These are phyloP conservation scores for Helichrysum umbraculigerum DNA, from an alignment of 129 eudicot genomes.

Conservation along the genomic window DNA sequence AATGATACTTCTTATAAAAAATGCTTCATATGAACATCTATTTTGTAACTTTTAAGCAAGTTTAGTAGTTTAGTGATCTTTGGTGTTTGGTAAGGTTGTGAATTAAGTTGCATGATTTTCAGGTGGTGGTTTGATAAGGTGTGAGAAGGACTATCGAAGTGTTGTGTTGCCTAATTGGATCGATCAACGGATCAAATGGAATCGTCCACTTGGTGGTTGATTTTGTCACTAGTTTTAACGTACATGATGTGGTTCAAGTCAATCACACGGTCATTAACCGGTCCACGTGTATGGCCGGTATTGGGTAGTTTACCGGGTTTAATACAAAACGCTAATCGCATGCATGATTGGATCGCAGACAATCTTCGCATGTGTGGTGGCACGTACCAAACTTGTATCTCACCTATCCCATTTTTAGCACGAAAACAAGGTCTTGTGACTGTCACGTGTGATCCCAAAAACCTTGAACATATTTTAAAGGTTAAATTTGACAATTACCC, in stretches of 20 bases:
- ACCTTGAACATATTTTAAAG: conserved; percentile 65
- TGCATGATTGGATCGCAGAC: conserved; percentile 77
- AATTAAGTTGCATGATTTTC: conserved; percentile 25
- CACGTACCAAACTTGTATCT: conserved; percentile 67
- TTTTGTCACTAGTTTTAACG: conserved; percentile 31
- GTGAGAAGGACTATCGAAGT: background rate
- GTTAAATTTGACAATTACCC: conserved; percentile 70
- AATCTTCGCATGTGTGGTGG: conserved; percentile 66
- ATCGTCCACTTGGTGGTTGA: conserved; percentile 37
- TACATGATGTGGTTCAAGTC: conserved; percentile 56
- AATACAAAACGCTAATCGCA: conserved; percentile 47
- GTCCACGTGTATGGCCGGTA: conserved; percentile 72
- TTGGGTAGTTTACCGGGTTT: conserved; percentile 67
- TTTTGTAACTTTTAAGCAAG: background rate
- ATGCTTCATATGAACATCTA: background rate
- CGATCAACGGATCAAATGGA: conserved; percentile 39
- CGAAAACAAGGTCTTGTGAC: conserved; percentile 76
- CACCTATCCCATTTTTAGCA: conserved; percentile 55
- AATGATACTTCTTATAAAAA: background rate
- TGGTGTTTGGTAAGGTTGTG: background rate
- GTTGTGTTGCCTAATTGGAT: background rate
- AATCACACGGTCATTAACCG: conserved; percentile 44
- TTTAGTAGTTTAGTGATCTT: background rate
- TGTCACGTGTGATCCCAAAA: conserved; percentile 74
- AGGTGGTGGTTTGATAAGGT: conserved; percentile 29